Base-by-base conservation (phyloP, 2,329 filamentous ascomycete genomes). In the Pleomassaria siparia region DNA sequence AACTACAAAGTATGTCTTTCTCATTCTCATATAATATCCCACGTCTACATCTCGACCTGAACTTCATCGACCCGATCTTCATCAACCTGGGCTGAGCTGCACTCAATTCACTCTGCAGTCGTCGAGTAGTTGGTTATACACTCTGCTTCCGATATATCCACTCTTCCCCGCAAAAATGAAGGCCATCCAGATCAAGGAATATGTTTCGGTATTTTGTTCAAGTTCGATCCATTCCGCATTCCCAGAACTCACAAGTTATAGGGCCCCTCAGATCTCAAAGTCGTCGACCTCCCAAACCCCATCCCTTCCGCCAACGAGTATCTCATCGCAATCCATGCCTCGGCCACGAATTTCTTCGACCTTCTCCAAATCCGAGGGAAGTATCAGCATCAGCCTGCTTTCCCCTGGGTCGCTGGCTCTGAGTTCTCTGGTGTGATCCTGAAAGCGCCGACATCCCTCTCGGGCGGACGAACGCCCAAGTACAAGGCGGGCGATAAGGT, bases 291-390 rank as follows among this genome's bases (percentile, higher is more conserved):
- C 12, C 84, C 90, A 15, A 88, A 91, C 44, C 91, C 90, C 1
- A 74, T 75, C 1, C 89, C 91, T 1, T 77, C 79, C 8, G 72
- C 83, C 25, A 76, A 88, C 64, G 84, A 96, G 74, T 97, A 96
- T 70, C 79, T 95, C 54, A 88, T 97, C 67, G 82, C 85, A 64
- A 88, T 97, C 62, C 88, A 90, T 72, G 89, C 92, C 39, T 82
- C 88, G 0, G 92, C 90, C 16, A 89, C 89, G 63, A 97, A 97
- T 76, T 97, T 97, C 81, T 97, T 96, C 77, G 92, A 97, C 70
- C 87, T 96, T 48, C 83, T 97, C 45, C 92, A 97, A 68, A 90
- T 96, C 65, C 87, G 90, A 65, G 92, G 92, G 47, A 95, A 95
- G 81, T 97, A 97, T 74, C 92, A 97, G 68, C 81, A 89, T 67